Conservation (phyloP, 176 grass and related monocot species). For the Musa schizocarpa region DNA sequence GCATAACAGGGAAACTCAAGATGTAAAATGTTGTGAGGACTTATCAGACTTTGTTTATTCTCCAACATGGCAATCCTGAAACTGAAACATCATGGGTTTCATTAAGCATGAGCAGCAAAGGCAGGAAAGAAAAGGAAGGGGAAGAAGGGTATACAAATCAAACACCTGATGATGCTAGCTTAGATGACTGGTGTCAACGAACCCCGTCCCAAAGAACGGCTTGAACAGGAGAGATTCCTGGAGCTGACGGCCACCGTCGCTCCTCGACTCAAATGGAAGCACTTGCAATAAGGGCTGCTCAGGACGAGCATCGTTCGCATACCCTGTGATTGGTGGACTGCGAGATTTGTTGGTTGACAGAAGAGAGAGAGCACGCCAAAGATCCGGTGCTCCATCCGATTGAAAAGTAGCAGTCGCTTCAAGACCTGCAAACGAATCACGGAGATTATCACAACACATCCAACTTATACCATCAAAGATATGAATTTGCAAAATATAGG, state of each 20-base stretch:
- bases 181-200: neutral
- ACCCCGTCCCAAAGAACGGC: neutral
- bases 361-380: slow-evolving; percentile 97
- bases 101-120: too few species aligned
- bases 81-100: too few species aligned
- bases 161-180: neutral
- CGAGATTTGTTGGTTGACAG: slow-evolving; percentile 55
- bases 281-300: slow-evolving; percentile 6
- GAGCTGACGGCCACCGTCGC: neutral
- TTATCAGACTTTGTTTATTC: too few species aligned
- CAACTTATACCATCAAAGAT: neutral
- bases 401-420: slow-evolving; percentile 47
- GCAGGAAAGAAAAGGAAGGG: too few species aligned
- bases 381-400: slow-evolving; percentile 70
- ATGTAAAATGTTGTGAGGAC: too few species aligned
- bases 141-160: too few species aligned
- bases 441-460: neutral
- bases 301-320: slow-evolving; percentile 8
- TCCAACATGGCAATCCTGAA: too few species aligned
- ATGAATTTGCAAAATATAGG: neutral
- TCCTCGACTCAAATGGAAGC: slow-evolving; percentile 5
- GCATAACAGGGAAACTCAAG: too few species aligned
- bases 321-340: slow-evolving; percentile 1
- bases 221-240: slow-evolving; percentile 13
- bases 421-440: slow-evolving; percentile 27